A percentile compares a stretch with the other conserved stretches of the same genome.
phyloP scores from a whole-genome alignment of 2,329 filamentous ascomycete species.

The Clonostachys chloroleuca region DNA sequence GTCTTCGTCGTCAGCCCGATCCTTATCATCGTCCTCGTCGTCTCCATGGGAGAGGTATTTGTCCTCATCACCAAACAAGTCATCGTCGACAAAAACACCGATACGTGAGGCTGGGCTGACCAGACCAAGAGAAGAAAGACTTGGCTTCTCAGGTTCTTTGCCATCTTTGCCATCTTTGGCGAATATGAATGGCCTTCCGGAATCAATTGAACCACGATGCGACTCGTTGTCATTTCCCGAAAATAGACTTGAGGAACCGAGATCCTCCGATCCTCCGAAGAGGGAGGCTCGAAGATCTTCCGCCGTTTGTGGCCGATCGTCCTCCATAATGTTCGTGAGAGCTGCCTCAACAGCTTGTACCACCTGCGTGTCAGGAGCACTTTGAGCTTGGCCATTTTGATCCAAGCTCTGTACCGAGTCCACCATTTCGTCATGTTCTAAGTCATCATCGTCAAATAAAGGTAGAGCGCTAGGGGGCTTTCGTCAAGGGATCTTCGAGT shows the following conservation, averaged over 20 bases:
- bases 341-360: constrained; percentile 92
- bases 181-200: constrained; percentile 19
- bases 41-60: constrained; percentile 60
- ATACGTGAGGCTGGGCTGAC: constrained; percentile 84
- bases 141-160: constrained; percentile 66
- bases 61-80: constrained; percentile 86
- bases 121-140: constrained; percentile 84
- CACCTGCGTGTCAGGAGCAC: constrained; percentile 68
- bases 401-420: constrained; percentile 76
- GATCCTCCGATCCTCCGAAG: constrained; percentile 39
- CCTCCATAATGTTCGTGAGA: constrained; percentile 86
- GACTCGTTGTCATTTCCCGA: constrained; percentile 55
- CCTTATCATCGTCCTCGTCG: constrained; percentile 58
- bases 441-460: constrained; percentile 80
- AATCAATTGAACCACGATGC: constrained; percentile 58
- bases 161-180: constrained; percentile 18
- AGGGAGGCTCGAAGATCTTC: constrained; percentile 64
- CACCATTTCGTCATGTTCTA: constrained; percentile 64
- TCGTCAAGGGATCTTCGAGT: constrained; percentile 70
- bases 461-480: constrained; percentile 24
- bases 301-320: constrained; percentile 60
- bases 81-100: constrained; percentile 89
- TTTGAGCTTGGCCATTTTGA: constrained; percentile 37
- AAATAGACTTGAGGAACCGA: constrained; percentile 39
- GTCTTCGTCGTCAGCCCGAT: constrained; percentile 60